These are phyloP conservation scores for Ophiosphaerella herpotricha DNA, from an alignment of 2,329 filamentous ascomycete genomes.

Conservation along the genomic window DNA sequence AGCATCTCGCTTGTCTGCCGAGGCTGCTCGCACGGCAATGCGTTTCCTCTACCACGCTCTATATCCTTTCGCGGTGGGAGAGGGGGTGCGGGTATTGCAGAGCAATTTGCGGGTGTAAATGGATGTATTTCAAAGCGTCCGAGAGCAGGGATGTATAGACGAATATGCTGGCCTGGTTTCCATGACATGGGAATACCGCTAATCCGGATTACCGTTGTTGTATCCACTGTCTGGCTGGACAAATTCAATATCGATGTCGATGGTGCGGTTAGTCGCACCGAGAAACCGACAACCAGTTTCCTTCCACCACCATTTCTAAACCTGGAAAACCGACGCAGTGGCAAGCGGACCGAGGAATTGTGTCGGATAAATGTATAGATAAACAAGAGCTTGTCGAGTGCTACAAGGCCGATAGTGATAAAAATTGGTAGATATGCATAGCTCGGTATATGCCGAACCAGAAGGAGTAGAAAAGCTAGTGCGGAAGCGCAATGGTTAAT, in stretches of 20 bases:
- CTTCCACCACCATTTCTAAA: constrained; percentile 11
- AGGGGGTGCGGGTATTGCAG: constrained; percentile 9
- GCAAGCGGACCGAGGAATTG: constrained; percentile 22
- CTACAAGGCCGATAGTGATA: constrained; percentile 18
- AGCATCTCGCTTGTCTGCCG: constrained; percentile 25
- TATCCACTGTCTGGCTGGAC: constrained; percentile 8
- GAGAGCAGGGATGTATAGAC: constrained; percentile 31
- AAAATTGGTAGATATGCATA: constrained; percentile 28
- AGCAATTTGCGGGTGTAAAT: constrained; percentile 38
- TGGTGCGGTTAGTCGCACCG: constrained; percentile 28
- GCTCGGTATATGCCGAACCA: constrained; percentile 29
- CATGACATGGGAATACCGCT: constrained; percentile 28
- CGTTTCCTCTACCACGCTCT: constrained; percentile 13
- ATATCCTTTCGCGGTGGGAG: constrained; percentile 20
- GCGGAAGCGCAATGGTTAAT: constrained; percentile 35
- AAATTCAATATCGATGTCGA: constrained; percentile 6
- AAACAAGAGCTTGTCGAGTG: constrained; percentile 18
- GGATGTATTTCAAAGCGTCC: constrained; percentile 32
- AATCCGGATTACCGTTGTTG: constrained; percentile 26
- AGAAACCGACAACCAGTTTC: constrained; percentile 23
- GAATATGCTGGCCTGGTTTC: constrained; percentile 37
- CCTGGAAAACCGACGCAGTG: constrained; percentile 10
- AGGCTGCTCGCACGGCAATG: not conserved
- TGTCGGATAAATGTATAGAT: constrained; percentile 13
- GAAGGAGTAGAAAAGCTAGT: constrained; percentile 22